These are phyloP conservation scores for Paulownia fortunei DNA, from an alignment of 257 asterid genomes.

Conservation along the genomic window DNA sequence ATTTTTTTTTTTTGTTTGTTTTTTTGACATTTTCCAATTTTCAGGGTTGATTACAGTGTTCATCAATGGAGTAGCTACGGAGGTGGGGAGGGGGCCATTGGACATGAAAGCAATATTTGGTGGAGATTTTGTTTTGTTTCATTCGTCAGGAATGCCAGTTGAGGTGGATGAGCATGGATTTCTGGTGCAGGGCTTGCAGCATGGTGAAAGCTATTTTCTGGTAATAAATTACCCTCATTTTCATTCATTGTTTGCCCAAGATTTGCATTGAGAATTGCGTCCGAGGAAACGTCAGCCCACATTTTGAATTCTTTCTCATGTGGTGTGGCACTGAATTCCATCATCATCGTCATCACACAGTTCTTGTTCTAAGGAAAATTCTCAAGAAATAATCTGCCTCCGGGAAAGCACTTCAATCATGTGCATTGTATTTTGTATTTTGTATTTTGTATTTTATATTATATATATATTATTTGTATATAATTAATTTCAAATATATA, in stretches of 20 bases:
- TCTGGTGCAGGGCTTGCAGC: slow-evolving; percentile 61
- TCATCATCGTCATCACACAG: slow-evolving; percentile 16
- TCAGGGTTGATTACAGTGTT: slow-evolving; percentile 67
- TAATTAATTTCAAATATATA: too few species aligned
- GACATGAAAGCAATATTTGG: slow-evolving; percentile 67
- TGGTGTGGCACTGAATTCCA: slow-evolving; percentile 42
- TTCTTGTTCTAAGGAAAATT: neutral
- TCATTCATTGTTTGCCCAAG: neutral
- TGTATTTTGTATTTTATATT: too few species aligned
- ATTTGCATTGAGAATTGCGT: slow-evolving; percentile 19
- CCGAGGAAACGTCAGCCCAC: slow-evolving; percentile 8
- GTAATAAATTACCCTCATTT: slow-evolving; percentile 33
- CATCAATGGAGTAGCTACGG: slow-evolving; percentile 78
- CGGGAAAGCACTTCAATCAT: too few species aligned
- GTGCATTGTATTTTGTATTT: too few species aligned
- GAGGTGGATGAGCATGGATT: slow-evolving; percentile 65
- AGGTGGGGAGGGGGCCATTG: slow-evolving; percentile 59
- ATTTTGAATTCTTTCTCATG: slow-evolving; percentile 7
- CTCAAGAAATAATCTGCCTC: too few species aligned
- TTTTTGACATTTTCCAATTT: neutral
- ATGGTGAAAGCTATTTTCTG: slow-evolving; percentile 87
- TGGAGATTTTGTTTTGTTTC: slow-evolving; percentile 50
- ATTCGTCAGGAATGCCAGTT: slow-evolving; percentile 71
- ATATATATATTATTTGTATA: too few species aligned
- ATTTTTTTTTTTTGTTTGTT: neutral